A percentile compares a stretch with the other conserved stretches of the same genome.
Evolutionary conservation across 2,329 filamentous ascomycete species (phyloP).

Genomic region (Neoarthrinium moseri): DNA sequence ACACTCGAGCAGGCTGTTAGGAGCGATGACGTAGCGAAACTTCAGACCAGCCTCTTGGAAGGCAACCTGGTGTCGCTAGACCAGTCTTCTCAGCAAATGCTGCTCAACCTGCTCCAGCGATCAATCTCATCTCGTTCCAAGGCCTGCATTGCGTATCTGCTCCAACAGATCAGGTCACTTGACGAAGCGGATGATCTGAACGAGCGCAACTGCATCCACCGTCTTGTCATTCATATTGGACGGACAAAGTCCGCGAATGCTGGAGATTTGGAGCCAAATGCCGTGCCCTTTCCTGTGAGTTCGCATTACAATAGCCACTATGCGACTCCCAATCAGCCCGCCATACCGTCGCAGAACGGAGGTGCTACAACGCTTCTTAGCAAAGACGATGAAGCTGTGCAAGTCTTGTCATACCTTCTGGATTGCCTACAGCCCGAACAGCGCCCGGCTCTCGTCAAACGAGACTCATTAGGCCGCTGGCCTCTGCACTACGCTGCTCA

Average conservation of each 20-base stretch:
- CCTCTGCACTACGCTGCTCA: constrained; percentile 93
- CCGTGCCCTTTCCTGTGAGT: constrained; percentile 47
- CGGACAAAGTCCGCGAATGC: constrained; percentile 58
- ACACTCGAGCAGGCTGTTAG: constrained; percentile 70
- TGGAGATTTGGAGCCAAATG: constrained; percentile 49
- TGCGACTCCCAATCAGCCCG: constrained; percentile 68
- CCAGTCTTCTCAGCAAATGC: constrained; percentile 59
- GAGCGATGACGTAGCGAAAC: constrained; percentile 58
- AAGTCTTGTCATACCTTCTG: constrained; percentile 62
- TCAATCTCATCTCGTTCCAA: constrained; percentile 70
- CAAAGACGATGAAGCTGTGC: constrained; percentile 73
- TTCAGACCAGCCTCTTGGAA: constrained; percentile 58
- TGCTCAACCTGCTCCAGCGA: constrained; percentile 78
- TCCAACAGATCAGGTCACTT: constrained; percentile 67
- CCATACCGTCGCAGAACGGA: constrained; percentile 50
- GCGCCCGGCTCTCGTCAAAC: constrained; percentile 62
- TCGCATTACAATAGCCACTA: constrained; percentile 66
- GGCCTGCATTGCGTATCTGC: constrained; percentile 67
- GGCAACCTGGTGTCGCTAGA: constrained; percentile 54
- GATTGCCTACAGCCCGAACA: constrained; percentile 69
- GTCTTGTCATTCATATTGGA: constrained; percentile 88
- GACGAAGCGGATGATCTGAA: constrained; percentile 93
- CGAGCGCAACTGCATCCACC: constrained; percentile 88
- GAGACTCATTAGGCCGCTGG: constrained; percentile 77
- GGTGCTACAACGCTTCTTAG: constrained; percentile 67